A percentile compares a stretch with the other conserved stretches of the same genome.
Conservation (phyloP, 176 grass and related monocot genomes). For the Alloteropsis semialata region DNA sequence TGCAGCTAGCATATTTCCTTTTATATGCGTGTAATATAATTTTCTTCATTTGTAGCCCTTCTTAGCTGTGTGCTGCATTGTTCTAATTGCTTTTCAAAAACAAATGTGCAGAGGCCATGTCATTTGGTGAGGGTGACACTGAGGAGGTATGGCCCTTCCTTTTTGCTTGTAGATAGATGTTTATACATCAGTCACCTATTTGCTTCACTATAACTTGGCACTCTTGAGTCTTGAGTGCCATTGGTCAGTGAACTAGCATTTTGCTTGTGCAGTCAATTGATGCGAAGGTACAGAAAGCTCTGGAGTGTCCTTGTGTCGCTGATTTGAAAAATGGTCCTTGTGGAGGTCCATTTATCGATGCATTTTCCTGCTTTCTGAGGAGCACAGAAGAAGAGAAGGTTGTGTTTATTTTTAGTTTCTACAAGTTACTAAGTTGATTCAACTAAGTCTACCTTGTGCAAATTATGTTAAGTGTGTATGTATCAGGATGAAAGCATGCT, state of each 20-base stretch:
- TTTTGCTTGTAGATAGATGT: slow-evolving; percentile 16
- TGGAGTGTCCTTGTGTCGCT: slow-evolving; percentile 88
- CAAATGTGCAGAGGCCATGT: slow-evolving; percentile 67
- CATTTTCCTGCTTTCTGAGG: slow-evolving; percentile 82
- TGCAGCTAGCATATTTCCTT: not conserved
- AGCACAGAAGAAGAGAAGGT: slow-evolving; percentile 93
- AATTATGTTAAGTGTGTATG: not conserved
- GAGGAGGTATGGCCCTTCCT: slow-evolving; percentile 49
- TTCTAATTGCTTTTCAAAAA: slow-evolving; percentile 33
- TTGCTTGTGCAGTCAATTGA: slow-evolving; percentile 71
- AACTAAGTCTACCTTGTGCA: not conserved
- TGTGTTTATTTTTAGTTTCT: slow-evolving; percentile 1
- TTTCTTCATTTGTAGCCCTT: not conserved
- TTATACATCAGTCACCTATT: slow-evolving; percentile 12
- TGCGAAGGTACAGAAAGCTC: slow-evolving; percentile 74
- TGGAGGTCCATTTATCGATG: slow-evolving; percentile 72
- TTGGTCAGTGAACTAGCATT: slow-evolving; percentile 19
- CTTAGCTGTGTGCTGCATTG: not conserved
- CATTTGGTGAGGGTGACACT: slow-evolving; percentile 39
- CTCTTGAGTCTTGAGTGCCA: not conserved
- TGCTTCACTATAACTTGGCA: slow-evolving; percentile 11
- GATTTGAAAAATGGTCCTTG: slow-evolving; percentile 93
- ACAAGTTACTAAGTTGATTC: slow-evolving; percentile 11
- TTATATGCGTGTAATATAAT: not conserved
- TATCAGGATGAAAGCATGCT: not conserved